Percentiles rank a stretch among this genome's conserved stretches.
Conservation (phyloP, 257 asterid species). For the Prunella vulgaris region DNA sequence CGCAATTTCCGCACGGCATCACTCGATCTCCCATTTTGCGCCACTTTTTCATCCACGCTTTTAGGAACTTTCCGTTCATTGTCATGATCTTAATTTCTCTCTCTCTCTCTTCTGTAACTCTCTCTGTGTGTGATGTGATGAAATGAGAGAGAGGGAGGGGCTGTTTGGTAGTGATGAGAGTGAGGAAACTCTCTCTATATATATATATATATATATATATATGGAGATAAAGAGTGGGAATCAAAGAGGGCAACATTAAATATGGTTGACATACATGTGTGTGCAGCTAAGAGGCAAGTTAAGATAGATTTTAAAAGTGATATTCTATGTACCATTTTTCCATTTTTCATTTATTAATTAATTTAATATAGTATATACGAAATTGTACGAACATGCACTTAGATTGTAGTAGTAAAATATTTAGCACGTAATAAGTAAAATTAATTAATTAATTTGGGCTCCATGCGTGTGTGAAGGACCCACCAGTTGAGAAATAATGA, state of each 20-base stretch:
- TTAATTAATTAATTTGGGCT: neutral
- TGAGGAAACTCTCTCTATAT: slow-evolving; percentile 30
- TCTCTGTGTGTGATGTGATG: neutral
- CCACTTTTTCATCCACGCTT: slow-evolving; percentile 48
- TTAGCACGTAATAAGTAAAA: neutral
- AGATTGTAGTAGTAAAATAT: neutral
- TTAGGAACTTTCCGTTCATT: slow-evolving; percentile 35
- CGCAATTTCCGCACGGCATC: slow-evolving; percentile 37
- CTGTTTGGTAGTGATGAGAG: slow-evolving; percentile 16
- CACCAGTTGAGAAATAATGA: slow-evolving; percentile 36
- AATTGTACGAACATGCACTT: slow-evolving; percentile 73
- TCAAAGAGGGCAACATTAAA: slow-evolving; percentile 25
- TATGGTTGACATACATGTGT: slow-evolving; percentile 34
- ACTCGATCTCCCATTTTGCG: slow-evolving; percentile 33
- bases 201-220: too few species aligned
- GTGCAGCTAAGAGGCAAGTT: slow-evolving; percentile 44
- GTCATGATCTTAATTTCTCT: slow-evolving; percentile 33
- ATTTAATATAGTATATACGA: slow-evolving; percentile 40
- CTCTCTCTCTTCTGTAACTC: neutral
- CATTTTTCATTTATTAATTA: neutral
- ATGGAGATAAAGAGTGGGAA: slow-evolving; percentile 51
- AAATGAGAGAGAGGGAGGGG: slow-evolving; percentile 12
- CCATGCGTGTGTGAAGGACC: slow-evolving; percentile 33
- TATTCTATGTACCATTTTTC: slow-evolving; percentile 41
- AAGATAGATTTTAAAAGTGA: slow-evolving; percentile 37